Base-by-base conservation (phyloP, 2,329 filamentous ascomycete genomes). In the Emydomyces testavorans region DNA sequence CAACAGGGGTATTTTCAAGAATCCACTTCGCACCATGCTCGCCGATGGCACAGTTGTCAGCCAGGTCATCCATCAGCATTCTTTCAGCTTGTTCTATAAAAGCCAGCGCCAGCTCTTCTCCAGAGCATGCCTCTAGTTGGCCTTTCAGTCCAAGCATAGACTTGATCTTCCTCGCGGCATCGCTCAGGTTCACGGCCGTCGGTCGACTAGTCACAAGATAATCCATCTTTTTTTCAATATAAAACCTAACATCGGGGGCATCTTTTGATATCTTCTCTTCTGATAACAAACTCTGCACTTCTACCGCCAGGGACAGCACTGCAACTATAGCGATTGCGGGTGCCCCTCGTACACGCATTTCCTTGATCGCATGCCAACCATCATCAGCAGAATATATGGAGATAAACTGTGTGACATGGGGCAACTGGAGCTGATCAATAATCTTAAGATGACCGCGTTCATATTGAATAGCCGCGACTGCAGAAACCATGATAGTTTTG, bases 241-340 rank as follows among this genome's bases (percentile, higher is more conserved):
- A 84, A 1, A 75, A 57, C 44, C 67, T 67, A 37, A 89, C 77
- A 42, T 83, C 76, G 40, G 83, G 79, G 0, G 77, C 74, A 3
- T 70, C 65, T 28, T 66, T 53, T 1, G 76, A 68, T 4, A 74
- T 56, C 54, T 71, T 71, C 13, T 57, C 55, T 18, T 54, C 34
- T 2, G 54, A 42, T 6, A 57, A 46, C 6, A 65, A 67, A 50
- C 58, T 76, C 43, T 79, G 71, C 6, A 96, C 68, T 64, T 96
- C 90, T 6, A 94, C 85, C 1, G 88, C 89, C 29, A 95, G 77
- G 1, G 85, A 82, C 28, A 98, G 76, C 16, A 85, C 85, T 18
- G 92, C 92, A n/a, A 98, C 92, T 54, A 98, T 96, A 37, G 92
- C 92, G 64, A 98, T 98, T 38, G 92, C 92, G 0, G 92, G 92